Conservation (phyloP, 495 filamentous ascomycete species). For the Antarctomyces pellizariae region DNA sequence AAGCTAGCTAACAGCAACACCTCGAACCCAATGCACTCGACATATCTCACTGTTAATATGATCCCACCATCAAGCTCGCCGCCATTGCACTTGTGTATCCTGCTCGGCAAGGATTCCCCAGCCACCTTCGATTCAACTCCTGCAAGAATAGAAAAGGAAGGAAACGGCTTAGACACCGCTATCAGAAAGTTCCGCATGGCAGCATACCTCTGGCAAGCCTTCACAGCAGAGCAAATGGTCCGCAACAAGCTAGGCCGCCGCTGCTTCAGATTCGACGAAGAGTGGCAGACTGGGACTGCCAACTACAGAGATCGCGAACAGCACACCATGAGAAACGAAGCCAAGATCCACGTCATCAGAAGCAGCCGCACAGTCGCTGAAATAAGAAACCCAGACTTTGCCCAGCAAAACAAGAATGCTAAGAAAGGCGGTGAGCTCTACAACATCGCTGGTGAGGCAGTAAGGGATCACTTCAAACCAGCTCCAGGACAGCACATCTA, state of each 20-base stretch:
- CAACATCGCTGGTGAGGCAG: constrained; percentile 48
- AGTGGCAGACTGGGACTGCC: constrained; percentile 64
- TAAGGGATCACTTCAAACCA: constrained; percentile 49
- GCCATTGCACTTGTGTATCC: constrained; percentile 62
- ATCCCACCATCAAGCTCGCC: constrained; percentile 52
- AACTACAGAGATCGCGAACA: constrained; percentile 42
- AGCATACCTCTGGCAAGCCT: constrained; percentile 87
- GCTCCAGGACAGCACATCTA: constrained; percentile 58
- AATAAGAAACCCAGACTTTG: constrained; percentile 49
- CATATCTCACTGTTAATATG: constrained; percentile 63
- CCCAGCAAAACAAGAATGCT: constrained; percentile 55
- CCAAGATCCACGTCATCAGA: constrained; percentile 64
- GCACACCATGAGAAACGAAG: constrained; percentile 64
- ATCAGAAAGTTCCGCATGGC: constrained; percentile 75
- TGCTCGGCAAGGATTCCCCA: constrained; percentile 72
- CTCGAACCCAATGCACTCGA: constrained; percentile 47
- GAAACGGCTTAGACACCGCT: constrained; percentile 54
- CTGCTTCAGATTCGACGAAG: constrained; percentile 75
- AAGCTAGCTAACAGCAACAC: constrained; percentile 48
- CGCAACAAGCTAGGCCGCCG: constrained; percentile 64
- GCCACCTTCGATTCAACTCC: constrained; percentile 67
- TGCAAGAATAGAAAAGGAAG: constrained; percentile 49
- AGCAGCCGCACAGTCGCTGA: constrained; percentile 66
- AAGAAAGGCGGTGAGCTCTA: constrained; percentile 47
- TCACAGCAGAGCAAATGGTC: constrained; percentile 86